Evolutionary conservation across 495 filamentous ascomycete genomes (phyloP).

Genomic region (Beverwykella pulmonaria): DNA sequence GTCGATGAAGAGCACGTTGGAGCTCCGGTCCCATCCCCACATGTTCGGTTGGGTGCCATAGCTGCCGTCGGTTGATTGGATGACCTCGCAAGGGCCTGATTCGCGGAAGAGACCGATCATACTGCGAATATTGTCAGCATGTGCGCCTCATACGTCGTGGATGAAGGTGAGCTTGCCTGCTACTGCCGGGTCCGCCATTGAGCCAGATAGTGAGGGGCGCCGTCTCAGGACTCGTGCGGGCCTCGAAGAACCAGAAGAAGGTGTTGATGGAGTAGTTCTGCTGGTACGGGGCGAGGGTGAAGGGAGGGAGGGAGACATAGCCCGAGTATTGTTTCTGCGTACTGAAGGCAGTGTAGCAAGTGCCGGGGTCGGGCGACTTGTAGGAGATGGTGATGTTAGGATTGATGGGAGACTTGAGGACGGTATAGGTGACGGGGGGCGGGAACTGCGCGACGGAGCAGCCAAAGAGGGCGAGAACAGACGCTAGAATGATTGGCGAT

Average conservation of each 20-base stretch:
- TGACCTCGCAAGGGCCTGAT: conserved; percentile 45
- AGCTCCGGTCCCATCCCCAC: conserved; percentile 49
- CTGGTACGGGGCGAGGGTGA: conserved; percentile 47
- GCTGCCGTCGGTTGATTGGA: conserved; percentile 42
- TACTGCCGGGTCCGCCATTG: conserved; percentile 48
- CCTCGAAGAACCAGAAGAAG: conserved; percentile 78
- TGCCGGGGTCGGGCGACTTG: conserved; percentile 57
- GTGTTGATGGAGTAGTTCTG: conserved; percentile 70
- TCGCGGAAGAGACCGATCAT: conserved; percentile 38
- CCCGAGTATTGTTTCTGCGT: conserved; percentile 45
- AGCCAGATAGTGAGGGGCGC: conserved; percentile 68
- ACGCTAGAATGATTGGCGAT: conserved; percentile 26
- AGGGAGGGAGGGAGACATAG: conserved; percentile 54
- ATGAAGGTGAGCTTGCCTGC: too few relatives aligned
- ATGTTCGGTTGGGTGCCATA: conserved; percentile 44
- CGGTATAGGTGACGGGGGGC: conserved; percentile 46
- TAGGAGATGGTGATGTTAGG: conserved; percentile 62
- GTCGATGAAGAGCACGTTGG: conserved; percentile 50
- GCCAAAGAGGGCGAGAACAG: conserved; percentile 4
- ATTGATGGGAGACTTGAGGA: conserved; percentile 60
- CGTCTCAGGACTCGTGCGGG: conserved; percentile 57
- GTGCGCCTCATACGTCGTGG: too few relatives aligned
- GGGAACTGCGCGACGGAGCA: conserved; percentile 25
- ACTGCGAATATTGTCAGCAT: not conserved
- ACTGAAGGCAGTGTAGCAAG: conserved; percentile 41